phyloP scores from a whole-genome alignment of 495 filamentous ascomycete species.

The Talaromyces ruber region DNA sequence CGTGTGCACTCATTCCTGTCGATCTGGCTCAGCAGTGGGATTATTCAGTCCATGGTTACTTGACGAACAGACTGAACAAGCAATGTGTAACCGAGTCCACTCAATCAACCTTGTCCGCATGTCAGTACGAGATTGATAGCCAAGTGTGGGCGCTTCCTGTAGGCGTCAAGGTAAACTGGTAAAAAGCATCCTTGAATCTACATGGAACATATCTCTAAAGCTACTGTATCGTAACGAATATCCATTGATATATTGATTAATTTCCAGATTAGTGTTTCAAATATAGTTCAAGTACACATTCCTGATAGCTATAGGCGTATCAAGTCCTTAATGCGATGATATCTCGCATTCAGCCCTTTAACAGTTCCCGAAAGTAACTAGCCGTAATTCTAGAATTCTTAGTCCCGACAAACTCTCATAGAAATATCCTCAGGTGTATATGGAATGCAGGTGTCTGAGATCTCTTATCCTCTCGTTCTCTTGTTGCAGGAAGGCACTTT shows the following conservation, averaged over 20 bases:
- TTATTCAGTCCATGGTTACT: conserved; percentile 4
- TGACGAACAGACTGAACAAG: conserved; percentile 1
- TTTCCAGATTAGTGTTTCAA: not conserved
- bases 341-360: not conserved
- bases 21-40: conserved; percentile 3
- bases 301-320: not conserved
- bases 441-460: no score
- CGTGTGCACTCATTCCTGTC: not conserved
- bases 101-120: not conserved
- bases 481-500: no score
- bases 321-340: not conserved
- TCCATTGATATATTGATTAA: not conserved
- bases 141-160: conserved; percentile 7
- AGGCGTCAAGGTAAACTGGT: conserved; percentile 6
- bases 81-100: conserved; percentile 1
- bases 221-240: not conserved
- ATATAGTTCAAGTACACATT: not conserved
- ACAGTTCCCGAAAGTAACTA: not conserved
- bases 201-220: not conserved
- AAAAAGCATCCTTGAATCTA: not conserved
- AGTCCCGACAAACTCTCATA: not conserved
- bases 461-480: no score
- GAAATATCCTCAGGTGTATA: not conserved
- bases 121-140: conserved; percentile 2
- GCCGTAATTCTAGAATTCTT: not conserved